phyloP scores from a whole-genome alignment of 2,329 filamentous ascomycete species.

The Neonectria sp. region DNA sequence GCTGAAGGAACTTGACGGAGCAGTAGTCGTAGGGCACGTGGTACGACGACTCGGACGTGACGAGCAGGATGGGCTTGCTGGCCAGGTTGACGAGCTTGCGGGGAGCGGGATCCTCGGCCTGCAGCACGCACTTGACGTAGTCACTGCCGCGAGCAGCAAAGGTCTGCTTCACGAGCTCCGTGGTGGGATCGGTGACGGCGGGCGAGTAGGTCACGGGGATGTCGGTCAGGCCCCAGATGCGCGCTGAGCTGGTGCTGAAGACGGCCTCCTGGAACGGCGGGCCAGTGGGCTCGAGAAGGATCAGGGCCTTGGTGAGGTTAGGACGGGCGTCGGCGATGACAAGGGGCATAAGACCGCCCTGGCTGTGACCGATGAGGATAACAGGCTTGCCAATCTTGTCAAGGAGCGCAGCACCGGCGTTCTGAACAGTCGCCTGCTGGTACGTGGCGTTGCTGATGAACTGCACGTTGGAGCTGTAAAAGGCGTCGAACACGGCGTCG shows the following conservation, averaged over 20 bases:
- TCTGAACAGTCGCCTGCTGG: conserved; percentile 38
- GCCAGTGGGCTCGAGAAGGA: conserved; percentile 63
- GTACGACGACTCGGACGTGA: conserved; percentile 39
- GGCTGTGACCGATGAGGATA: conserved; percentile 62
- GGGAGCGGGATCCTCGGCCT: conserved; percentile 31
- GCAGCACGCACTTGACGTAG: conserved; percentile 37
- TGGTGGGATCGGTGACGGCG: conserved; percentile 41
- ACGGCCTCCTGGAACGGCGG: conserved; percentile 63
- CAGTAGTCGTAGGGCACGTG: conserved; percentile 43
- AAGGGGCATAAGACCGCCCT: conserved; percentile 59
- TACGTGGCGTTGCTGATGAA: conserved; percentile 40
- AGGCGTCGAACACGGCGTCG: conserved; percentile 38
- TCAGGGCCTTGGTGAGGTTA: conserved; percentile 56
- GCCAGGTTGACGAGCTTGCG: conserved; percentile 52
- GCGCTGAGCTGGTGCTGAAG: conserved; percentile 52
- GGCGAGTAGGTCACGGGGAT: conserved; percentile 65
- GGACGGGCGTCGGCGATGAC: conserved; percentile 52
- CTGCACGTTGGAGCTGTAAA: conserved; percentile 45
- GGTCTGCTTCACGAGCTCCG: conserved; percentile 33
- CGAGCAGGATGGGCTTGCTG: conserved; percentile 46
- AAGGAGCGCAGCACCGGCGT: conserved; percentile 56
- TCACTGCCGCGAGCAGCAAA: conserved; percentile 10
- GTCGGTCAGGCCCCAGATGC: conserved; percentile 63
- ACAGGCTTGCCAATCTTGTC: conserved; percentile 59
- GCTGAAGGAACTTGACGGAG: conserved; percentile 38